Conservation (phyloP, 1,284 basidiomycete genomes). For the Sanghuangporus weigelae region DNA sequence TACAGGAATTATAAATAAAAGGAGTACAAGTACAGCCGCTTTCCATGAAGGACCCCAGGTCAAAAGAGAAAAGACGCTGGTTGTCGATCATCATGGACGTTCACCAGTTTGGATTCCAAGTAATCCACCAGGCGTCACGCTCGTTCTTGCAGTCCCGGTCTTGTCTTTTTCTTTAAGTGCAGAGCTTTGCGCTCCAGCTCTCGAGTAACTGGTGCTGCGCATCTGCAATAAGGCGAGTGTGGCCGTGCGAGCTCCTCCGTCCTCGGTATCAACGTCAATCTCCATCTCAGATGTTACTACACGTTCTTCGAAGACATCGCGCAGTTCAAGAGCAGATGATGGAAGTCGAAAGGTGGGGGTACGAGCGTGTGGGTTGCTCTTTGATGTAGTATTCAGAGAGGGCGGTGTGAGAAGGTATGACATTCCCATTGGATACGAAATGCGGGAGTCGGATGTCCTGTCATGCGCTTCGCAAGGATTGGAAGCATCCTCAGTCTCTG, state of each 20-base stretch:
- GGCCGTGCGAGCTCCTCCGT: background rate
- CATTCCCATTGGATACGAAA: background rate
- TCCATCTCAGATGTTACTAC: background rate
- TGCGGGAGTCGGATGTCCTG: background rate
- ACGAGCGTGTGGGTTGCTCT: background rate
- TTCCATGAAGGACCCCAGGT: background rate
- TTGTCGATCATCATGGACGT: background rate
- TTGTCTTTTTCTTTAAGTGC: background rate
- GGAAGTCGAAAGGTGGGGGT: background rate
- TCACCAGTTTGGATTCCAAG: background rate
- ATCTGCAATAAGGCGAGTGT: slow-evolving; percentile 6
- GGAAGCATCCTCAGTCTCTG: background rate
- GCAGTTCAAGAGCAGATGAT: background rate
- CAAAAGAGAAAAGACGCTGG: background rate
- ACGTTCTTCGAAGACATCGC: background rate
- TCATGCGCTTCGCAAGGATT: background rate
- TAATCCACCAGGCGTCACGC: background rate
- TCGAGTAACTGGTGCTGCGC: background rate
- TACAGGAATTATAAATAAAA: no score
- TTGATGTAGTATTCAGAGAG: background rate
- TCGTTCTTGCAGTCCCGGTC: background rate
- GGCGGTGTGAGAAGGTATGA: background rate
- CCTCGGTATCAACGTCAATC: background rate
- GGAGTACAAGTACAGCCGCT: no score
- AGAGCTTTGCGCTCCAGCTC: background rate